Conservation (phyloP, 495 filamentous ascomycete genomes). For the Aspergillus asperescens region DNA sequence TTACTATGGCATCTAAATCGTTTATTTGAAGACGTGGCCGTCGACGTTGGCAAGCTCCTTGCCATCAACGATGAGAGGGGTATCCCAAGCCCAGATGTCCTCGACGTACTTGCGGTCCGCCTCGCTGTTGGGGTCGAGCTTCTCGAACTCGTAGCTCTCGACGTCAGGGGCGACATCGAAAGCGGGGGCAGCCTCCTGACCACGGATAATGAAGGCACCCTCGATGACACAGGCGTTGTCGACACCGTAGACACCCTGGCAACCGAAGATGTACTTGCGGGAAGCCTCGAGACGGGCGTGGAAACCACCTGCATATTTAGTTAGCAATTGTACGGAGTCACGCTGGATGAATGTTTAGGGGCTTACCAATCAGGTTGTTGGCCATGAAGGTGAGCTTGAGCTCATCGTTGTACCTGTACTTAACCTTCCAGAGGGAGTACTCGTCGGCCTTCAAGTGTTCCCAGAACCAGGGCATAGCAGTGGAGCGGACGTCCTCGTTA, state of each 20-base stretch:
- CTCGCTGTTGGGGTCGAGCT: slow-evolving; percentile 80
- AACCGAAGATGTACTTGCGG: slow-evolving; percentile 98
- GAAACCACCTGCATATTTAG: slow-evolving; percentile 63
- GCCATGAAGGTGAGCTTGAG: slow-evolving; percentile 97
- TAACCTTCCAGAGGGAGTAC: slow-evolving; percentile 86
- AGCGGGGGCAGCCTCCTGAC: slow-evolving; percentile 76
- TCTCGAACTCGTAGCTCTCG: slow-evolving; percentile 93
- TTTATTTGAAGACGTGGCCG: slow-evolving; percentile 99
- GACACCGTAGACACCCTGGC: slow-evolving; percentile 78
- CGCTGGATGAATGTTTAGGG: neutral
- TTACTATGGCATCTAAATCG: slow-evolving; percentile 18
- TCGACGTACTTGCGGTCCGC: slow-evolving; percentile 82
- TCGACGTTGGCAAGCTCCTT: slow-evolving; percentile 76
- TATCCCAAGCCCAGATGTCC: slow-evolving; percentile 85
- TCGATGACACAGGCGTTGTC: slow-evolving; percentile 82
- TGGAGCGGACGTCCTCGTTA: slow-evolving; percentile 80
- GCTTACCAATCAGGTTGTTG: slow-evolving; percentile 79
- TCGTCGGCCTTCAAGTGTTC: slow-evolving; percentile 86
- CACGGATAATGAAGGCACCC: slow-evolving; percentile 91
- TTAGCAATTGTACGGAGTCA: neutral
- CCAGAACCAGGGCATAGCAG: slow-evolving; percentile 96
- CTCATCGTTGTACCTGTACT: slow-evolving; percentile 99
- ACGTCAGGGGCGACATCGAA: slow-evolving; percentile 96
- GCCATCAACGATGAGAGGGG: slow-evolving; percentile 67
- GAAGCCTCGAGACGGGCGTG: slow-evolving; percentile 94